These are phyloP conservation scores for Mesembryanthemum crystallinum DNA, from an alignment of 148 eudicot genomes.

Conservation along the genomic window DNA sequence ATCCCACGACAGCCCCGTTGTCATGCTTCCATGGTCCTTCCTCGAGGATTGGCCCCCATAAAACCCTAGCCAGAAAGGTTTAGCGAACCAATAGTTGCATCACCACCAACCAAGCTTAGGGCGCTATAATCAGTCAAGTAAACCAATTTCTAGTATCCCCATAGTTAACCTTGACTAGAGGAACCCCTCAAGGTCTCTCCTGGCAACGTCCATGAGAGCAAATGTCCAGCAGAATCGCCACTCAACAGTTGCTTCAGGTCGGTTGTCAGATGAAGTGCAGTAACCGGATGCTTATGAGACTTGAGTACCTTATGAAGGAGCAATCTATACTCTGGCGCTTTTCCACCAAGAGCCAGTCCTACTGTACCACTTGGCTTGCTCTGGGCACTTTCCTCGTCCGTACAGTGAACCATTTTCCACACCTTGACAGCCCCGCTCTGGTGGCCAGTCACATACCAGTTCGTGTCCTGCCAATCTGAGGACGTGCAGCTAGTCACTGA, in stretches of 20 bases:
- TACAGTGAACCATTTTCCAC: slow-evolving; percentile 81
- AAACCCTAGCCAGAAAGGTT: slow-evolving; percentile 12
- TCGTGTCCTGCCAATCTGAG: slow-evolving; percentile 82
- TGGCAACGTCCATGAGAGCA: slow-evolving; percentile 87
- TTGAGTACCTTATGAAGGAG: slow-evolving; percentile 79
- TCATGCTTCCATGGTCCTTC: slow-evolving; percentile 23
- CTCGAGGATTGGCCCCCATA: slow-evolving; percentile 18
- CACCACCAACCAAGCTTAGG: slow-evolving; percentile 14
- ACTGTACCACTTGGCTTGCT: slow-evolving; percentile 36
- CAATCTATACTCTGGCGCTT: slow-evolving; percentile 66
- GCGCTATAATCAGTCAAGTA: slow-evolving; percentile 13
- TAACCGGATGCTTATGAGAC: slow-evolving; percentile 80
- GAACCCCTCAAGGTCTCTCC: slow-evolving; percentile 70
- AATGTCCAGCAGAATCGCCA: slow-evolving; percentile 81
- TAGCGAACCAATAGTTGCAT: slow-evolving; percentile 17
- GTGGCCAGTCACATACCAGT: slow-evolving; percentile 92
- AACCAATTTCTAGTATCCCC: background rate
- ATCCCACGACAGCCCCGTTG: slow-evolving; percentile 45
- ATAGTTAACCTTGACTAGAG: slow-evolving; percentile 50
- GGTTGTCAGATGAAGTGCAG: slow-evolving; percentile 69
- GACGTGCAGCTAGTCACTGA: slow-evolving; percentile 71
- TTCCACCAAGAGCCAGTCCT: slow-evolving; percentile 48
- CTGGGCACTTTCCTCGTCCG: slow-evolving; percentile 39
- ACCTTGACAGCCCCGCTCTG: slow-evolving; percentile 93
- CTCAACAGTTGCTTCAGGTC: slow-evolving; percentile 85